Base-by-base conservation (phyloP, 805 yeast species). In the Myxozyma melibiosi region DNA sequence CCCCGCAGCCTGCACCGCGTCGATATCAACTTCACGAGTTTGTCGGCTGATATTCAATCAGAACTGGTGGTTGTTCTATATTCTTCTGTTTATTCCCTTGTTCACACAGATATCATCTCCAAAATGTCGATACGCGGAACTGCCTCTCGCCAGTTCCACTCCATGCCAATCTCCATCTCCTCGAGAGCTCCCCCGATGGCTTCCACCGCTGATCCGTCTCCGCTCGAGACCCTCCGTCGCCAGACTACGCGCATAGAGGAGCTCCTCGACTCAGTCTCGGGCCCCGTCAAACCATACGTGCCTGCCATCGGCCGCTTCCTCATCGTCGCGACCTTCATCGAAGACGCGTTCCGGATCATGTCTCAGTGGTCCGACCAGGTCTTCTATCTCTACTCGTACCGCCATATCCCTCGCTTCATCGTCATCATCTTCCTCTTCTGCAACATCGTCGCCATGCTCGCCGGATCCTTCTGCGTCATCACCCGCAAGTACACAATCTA, bases 281-380 rank as follows among this genome's bases (percentile, higher is more conserved):
- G 55, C 14, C 64, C 65, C 5, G 51, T 65, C 24, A 63, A 53
- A 53, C 68, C 68, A 20, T 73, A 74, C 67, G 85, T 91, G 47
- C 97, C 98, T 7, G 84, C 84, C 22, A 82, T 92, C 66, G 98
- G 97, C 37, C 80, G 98, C 57, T 83, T 88, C 59, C 81, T 91
- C 64, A 91, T 92, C 61, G 96, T 92, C 54, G 96, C 96, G 47
- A 94, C 98, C 0, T 92, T 91, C 70, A 82, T 84, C 64, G 98
- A 92, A 74, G 98, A 94, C 69, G 81, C 96, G 2, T 70, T 85
- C 51, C 81, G 99, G 72, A 88, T 92, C 67, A 66, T 84, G 51
- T 75, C 90, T 4, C 97, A 91, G 75, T 92, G 97, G 97, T 73
- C 80, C 34, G 96, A 89, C 67, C 99, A 92, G 73, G 88, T 89